Conservation (phyloP, 2,329 filamentous ascomycete genomes). For the Diaporthe australafricana region DNA sequence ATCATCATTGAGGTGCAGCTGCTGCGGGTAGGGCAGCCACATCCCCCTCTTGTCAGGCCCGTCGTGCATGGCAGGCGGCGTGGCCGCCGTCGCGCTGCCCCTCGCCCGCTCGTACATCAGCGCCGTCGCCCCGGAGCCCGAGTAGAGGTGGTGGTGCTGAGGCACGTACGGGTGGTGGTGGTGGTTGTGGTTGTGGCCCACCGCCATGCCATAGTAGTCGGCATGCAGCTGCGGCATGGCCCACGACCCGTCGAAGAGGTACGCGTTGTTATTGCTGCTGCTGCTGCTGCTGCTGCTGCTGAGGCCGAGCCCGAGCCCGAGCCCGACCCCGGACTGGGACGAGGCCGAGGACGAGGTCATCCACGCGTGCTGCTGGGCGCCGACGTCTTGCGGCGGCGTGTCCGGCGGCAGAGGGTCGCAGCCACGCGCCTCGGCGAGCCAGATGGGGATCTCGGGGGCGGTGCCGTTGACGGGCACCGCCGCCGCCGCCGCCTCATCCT, state of each 20-base stretch:
- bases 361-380: neutral
- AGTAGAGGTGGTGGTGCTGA: too few relatives aligned
- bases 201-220: neutral
- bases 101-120: constrained; percentile 14
- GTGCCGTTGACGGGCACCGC: constrained; percentile 7
- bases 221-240: neutral
- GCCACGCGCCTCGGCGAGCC: constrained; percentile 34
- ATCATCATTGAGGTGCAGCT: neutral
- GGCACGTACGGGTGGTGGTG: neutral
- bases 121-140: too few relatives aligned
- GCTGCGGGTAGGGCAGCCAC: neutral
- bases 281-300: too few relatives aligned
- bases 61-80: neutral
- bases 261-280: neutral
- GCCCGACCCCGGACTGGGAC: neutral
- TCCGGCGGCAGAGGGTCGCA: constrained; percentile 23
- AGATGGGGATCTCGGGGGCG: constrained; percentile 33
- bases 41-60: neutral
- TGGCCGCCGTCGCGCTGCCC: neutral
- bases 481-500: too few relatives aligned
- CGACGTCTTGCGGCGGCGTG: neutral
- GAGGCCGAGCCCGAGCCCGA: neutral
- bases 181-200: neutral
- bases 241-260: constrained; percentile 1
- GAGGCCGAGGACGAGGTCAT: neutral